Evolutionary conservation across 2,329 filamentous ascomycete genomes (phyloP).

Genomic region (Calycina herbarum): DNA sequence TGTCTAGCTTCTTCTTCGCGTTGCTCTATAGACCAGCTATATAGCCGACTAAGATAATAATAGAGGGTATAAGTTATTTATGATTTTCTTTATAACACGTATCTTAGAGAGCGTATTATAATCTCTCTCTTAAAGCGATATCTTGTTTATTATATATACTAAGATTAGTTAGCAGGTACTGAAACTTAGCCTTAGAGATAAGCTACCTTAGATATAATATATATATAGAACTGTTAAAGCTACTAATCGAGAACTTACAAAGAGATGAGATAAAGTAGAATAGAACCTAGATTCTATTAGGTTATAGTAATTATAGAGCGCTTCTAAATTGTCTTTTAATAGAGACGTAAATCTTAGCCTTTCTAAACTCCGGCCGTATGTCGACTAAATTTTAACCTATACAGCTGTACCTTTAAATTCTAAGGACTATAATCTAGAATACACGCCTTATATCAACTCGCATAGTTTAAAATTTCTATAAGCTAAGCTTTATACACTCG

Average conservation of each 20-base stretch:
- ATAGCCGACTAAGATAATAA: conserved; percentile 39
- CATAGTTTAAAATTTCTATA: not conserved
- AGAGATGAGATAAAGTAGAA: conserved; percentile 11
- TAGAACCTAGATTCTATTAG: conserved; percentile 13
- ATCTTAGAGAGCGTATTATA: conserved; percentile 17
- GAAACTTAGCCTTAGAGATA: conserved; percentile 39
- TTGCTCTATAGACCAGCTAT: conserved; percentile 50
- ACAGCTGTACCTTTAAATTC: not conserved
- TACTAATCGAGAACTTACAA: not conserved
- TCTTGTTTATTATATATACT: conserved; percentile 43
- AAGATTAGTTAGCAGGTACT: conserved; percentile 45
- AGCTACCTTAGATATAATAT: conserved; percentile 12
- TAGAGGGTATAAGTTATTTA: conserved; percentile 59
- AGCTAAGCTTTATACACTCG: not conserved
- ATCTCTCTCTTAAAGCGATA: conserved; percentile 28
- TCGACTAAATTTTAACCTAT: not conserved
- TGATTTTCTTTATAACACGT: conserved; percentile 6
- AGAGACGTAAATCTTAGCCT: conserved; percentile 12
- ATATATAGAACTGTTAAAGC: conserved; percentile 8
- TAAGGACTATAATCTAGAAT: not conserved
- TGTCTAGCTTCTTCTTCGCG: conserved; percentile 62
- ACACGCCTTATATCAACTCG: not conserved
- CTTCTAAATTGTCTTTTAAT: conserved; percentile 10
- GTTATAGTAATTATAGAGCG: conserved; percentile 1
- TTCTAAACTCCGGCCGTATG: not conserved